phyloP scores from a whole-genome alignment of 768 basidiomycete genomes.

The Mycena kentingensis region DNA sequence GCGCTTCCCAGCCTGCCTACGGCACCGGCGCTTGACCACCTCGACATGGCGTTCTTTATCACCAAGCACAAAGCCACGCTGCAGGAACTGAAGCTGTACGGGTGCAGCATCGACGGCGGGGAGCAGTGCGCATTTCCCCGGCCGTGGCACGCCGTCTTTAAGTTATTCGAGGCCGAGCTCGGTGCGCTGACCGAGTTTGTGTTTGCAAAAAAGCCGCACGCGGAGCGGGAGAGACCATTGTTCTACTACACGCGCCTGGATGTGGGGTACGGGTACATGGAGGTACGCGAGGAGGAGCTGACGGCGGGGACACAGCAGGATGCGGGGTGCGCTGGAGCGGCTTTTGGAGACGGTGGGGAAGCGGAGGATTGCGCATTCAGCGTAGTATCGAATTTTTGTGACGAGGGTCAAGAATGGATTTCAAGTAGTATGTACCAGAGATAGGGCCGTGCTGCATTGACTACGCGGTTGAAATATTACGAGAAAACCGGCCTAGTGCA shows the following conservation, averaged over 20 bases:
- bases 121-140: neutral
- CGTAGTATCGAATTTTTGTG: no score
- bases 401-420: no score
- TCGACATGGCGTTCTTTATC: slow-evolving; percentile 6
- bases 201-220: neutral
- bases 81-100: slow-evolving; percentile 4
- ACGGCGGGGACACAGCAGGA: neutral
- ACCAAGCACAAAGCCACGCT: slow-evolving; percentile 11
- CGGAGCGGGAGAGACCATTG: neutral
- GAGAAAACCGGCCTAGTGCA: no score
- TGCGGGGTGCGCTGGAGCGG: neutral
- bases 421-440: no score
- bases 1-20: no score
- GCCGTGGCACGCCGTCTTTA: slow-evolving; percentile 7
- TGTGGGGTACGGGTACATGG: neutral
- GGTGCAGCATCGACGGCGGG: slow-evolving; percentile 1
- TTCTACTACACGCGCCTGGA: neutral
- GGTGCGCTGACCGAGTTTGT: neutral
- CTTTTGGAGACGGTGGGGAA: neutral
- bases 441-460: no score
- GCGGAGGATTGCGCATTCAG: no score
- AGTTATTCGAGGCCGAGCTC: slow-evolving; percentile 5
- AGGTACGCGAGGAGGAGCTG: neutral
- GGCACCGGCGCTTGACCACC: neutral
- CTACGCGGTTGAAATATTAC: no score